Evolutionary conservation across 441 rosid genomes (phyloP).

Genomic region (Macaranga tanarius): DNA sequence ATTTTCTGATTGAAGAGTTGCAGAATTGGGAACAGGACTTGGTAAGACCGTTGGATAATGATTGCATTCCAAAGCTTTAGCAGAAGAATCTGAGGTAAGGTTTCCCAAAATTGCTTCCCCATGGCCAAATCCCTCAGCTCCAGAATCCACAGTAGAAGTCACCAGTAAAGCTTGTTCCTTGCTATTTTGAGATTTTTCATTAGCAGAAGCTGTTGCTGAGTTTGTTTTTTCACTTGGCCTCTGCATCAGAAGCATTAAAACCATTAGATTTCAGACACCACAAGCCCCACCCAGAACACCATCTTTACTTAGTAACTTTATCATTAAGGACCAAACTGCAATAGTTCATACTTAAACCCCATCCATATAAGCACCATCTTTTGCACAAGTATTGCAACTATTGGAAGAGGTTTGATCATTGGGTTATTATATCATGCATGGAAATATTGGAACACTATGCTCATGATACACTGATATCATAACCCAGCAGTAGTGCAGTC

Average conservation of each 20-base stretch:
- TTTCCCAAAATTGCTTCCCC: slow-evolving; percentile 20
- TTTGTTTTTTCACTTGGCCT: slow-evolving; percentile 20
- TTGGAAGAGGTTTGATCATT: neutral
- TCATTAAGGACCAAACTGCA: neutral
- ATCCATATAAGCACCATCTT: neutral
- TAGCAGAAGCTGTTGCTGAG: neutral
- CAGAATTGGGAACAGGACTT: slow-evolving; percentile 21
- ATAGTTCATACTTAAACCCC: too few species aligned
- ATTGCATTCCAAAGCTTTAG: slow-evolving; percentile 11
- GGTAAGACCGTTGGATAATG: slow-evolving; percentile 8
- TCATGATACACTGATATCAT: neutral
- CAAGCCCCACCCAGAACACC: neutral
- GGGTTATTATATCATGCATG: neutral
- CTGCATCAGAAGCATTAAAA: slow-evolving; percentile 32
- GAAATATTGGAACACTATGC: neutral
- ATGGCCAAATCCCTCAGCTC: slow-evolving; percentile 21
- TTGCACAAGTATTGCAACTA: neutral
- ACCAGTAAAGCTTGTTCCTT: slow-evolving; percentile 2
- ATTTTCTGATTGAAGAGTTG: slow-evolving; percentile 20
- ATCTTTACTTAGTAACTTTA: neutral
- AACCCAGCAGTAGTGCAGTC: neutral
- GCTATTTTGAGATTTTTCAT: slow-evolving; percentile 16
- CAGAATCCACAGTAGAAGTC: slow-evolving; percentile 16
- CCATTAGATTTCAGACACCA: slow-evolving; percentile 7
- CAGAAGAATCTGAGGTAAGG: slow-evolving; percentile 18